Evolutionary conservation across 2,329 filamentous ascomycete species (phyloP), one percentile per base, ranked within the genome.

Genomic region (Aspergillus sp.): DNA sequence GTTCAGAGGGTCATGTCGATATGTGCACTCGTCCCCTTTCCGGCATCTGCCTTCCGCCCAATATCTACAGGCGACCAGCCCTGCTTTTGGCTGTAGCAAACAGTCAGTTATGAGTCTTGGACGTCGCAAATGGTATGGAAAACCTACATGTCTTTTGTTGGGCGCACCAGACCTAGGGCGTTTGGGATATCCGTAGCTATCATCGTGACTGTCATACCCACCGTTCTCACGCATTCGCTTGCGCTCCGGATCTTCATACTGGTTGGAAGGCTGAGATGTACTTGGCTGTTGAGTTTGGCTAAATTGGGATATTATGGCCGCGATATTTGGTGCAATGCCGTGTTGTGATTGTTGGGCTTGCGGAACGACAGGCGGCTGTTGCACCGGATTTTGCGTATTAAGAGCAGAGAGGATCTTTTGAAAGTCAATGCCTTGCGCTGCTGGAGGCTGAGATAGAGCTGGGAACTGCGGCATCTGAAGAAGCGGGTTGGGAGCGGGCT

Each of bases 21-120:
- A 80, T n/a, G 77, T 79, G 65, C 78, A 81, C 38, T 76, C 70
- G 19, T 77, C 73, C 16, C 78, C 78, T 59, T 83, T 82, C 52
- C 75, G 69, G 62, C 81, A 82, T 59, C 76, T 78, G 11, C 80
- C 80, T 54, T 80, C 74, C 32, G 76, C 70, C 75, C 76, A 83
- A 64, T 78, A 83, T 53, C 75, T 74, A 66, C 81, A 83, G 9
- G 75, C 66, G 32, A 78, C 71, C 17, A 73, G 65, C 47, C 75
- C 75, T 53, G 71, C 71, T 55, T 76, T 76, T 47, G 72, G 72
- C 64, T 76, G 55, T 57, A 13, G 10, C 51, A 11, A 3, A 50
- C 21, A 34, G 50, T 64, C 36, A 64, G 60, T 23, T 55, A 32
- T 19, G 7, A 5, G 20, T 47, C 21, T 20, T 21, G 31, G 14